Base-by-base conservation (phyloP, 805 yeast genomes). In the Wickerhamiella alocasiicola region DNA sequence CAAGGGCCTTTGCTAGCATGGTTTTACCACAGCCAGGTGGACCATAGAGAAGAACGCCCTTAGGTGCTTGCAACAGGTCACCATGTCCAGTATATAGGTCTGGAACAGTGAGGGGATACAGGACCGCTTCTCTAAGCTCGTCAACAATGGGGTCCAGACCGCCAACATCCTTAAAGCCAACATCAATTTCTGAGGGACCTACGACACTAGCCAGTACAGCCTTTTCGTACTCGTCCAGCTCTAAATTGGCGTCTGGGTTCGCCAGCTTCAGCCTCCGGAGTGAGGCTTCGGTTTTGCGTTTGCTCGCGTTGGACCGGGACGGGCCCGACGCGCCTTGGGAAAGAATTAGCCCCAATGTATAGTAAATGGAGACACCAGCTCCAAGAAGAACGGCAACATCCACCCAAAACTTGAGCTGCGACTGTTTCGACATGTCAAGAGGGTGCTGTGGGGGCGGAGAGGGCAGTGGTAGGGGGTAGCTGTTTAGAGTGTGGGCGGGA, bases 21-120 rank as follows among this genome's bases (percentile, higher is more conserved):
- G 97, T 88, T 61, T 88, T 88, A 42, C 97, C 97, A 59, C 96
- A 88, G 0, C 97, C 97, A 0, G 97, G 97, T 3, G 97, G 96
- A 0, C 97, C 97, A 55, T 83, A 78, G 36, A 87, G 67, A 26
- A 88, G 63, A 2, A 88, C 96, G 30, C 98, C 98, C 54, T 83
- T 85, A 2, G 98, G 98, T 1, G 95, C 88, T 54, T 81, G 83
- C 19, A 88, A 64, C 40, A 88, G 66, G 16, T 55, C 54, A 40
- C 83, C 75, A 49, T 79, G 81, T 40, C 73, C 76, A 9, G 73
- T 64, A 55, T 81, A 85, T 30, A 50, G 44, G 21, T 49, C 53
- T 20, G 56, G 52, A 43, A 53, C 51, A 13, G 81, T 78, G 43
- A 91, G 65, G 1, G 98, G 98, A 50, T 82, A 78, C 31, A 91